phyloP scores from a whole-genome alignment of 2,329 filamentous ascomycete species.

The Sarocladiaceae sp. region DNA sequence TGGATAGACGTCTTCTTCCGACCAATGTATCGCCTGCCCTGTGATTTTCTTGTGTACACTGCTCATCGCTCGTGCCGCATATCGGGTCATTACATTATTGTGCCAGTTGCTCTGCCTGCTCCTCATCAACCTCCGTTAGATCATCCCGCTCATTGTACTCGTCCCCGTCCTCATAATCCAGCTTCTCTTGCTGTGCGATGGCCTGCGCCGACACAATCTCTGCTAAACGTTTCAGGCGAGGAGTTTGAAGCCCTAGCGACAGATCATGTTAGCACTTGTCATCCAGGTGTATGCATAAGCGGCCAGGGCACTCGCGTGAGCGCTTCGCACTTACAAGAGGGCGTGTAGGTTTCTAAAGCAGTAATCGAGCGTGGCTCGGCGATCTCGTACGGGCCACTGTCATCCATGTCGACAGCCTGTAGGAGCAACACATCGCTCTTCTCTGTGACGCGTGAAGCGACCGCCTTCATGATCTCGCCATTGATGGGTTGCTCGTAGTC shows the following conservation, averaged over 20 bases:
- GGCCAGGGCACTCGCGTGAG: too few relatives aligned
- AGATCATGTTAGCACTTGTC: constrained; percentile 21
- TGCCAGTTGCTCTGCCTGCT: constrained; percentile 19
- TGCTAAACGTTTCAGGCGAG: constrained; percentile 88
- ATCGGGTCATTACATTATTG: constrained; percentile 16
- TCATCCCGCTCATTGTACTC: constrained; percentile 44
- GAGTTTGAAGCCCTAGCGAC: constrained; percentile 86
- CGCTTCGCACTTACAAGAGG: constrained; percentile 65
- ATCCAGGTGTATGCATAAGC: constrained; percentile 15
- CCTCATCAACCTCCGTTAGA: constrained; percentile 46
- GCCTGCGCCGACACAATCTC: constrained; percentile 97
- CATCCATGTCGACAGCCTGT: constrained; percentile 96
- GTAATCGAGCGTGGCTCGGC: constrained; percentile 94
- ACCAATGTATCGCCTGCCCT: too few relatives aligned
- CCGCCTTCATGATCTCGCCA: constrained; percentile 99
- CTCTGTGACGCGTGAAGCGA: constrained; percentile 92
- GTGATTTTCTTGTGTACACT: constrained; percentile 5
- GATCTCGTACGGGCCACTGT: constrained; percentile 97
- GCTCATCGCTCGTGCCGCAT: constrained; percentile 9
- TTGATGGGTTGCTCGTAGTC: constrained; percentile 99
- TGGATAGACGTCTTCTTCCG: too few relatives aligned
- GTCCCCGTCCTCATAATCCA: constrained; percentile 48
- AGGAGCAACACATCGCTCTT: constrained; percentile 95
- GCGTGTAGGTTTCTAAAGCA: constrained; percentile 94
- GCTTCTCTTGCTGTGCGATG: constrained; percentile 87